Conservation (phyloP, 164 flowering plant genomes). For the Vitis cinerea region DNA sequence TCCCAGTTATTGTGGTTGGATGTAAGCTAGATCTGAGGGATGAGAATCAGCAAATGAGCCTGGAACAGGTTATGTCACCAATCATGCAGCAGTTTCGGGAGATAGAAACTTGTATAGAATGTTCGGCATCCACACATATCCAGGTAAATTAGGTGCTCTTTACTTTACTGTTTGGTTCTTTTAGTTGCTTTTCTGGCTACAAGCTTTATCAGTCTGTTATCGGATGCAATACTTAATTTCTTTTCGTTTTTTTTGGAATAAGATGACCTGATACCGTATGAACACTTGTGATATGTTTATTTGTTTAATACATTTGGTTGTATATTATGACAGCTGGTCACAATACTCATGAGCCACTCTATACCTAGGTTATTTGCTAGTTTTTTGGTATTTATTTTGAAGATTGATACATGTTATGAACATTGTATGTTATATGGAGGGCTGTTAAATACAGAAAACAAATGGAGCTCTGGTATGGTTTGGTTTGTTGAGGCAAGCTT, state of each 20-base stretch:
- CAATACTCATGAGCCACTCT: too few relatives aligned
- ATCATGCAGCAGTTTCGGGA: conserved; percentile 98
- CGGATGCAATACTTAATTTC: not conserved
- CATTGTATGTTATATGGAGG: too few relatives aligned
- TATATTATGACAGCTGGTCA: too few relatives aligned
- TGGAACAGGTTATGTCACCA: conserved; percentile 89
- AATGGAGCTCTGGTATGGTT: too few relatives aligned
- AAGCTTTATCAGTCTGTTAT: not conserved
- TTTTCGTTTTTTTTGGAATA: too few relatives aligned
- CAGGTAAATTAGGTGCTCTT: conserved; percentile 49
- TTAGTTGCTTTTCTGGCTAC: not conserved
- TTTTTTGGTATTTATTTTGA: too few relatives aligned
- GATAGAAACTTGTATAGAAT: conserved; percentile 97
- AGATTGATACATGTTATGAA: too few relatives aligned
- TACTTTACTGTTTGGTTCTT: not conserved
- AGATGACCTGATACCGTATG: not conserved
- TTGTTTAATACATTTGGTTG: too few relatives aligned
- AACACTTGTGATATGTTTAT: not conserved
- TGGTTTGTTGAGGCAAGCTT: too few relatives aligned
- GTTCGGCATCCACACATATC: conserved; percentile 75
- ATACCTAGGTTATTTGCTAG: too few relatives aligned
- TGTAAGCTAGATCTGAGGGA: conserved; percentile 90
- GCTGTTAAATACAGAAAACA: too few relatives aligned
- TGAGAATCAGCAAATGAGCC: conserved; percentile 61
- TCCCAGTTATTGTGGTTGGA: conserved; percentile 53